phyloP scores from a whole-genome alignment of 306 rosid species.

The Ziziphus jujuba region DNA sequence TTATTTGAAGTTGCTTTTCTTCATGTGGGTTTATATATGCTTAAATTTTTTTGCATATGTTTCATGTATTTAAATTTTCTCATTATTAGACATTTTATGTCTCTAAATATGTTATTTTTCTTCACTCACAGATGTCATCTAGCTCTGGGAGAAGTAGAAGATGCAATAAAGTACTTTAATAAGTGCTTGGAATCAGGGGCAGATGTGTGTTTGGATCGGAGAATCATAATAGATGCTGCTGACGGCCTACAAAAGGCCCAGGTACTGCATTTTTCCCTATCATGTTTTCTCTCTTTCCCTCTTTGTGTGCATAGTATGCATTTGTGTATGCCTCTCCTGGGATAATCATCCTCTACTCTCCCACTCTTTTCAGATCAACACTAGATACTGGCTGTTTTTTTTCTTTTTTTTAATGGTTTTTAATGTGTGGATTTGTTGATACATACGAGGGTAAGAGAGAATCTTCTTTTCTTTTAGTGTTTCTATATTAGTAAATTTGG shows the following conservation, averaged over 20 bases:
- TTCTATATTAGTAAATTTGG: constrained; percentile 16
- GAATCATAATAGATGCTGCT: constrained; percentile 76
- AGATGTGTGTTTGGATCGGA: constrained; percentile 83
- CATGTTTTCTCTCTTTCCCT: constrained; percentile 2
- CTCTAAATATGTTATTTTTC: constrained; percentile 20
- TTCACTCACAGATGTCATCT: constrained; percentile 67
- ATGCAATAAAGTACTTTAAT: constrained; percentile 51
- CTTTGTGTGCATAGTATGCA: too few relatives aligned
- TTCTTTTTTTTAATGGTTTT: neutral
- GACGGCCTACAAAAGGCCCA: constrained; percentile 80
- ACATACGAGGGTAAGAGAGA: neutral
- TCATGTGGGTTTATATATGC: neutral
- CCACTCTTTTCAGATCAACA: too few relatives aligned
- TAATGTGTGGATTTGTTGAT: neutral
- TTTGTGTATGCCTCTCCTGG: too few relatives aligned
- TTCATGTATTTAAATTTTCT: neutral
- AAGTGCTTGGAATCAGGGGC: constrained; percentile 60
- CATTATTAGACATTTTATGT: neutral
- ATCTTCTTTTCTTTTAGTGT: neutral
- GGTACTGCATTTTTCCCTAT: constrained; percentile 52
- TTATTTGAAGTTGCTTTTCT: neutral
- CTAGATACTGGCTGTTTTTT: neutral
- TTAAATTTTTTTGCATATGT: neutral
- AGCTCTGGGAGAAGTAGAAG: constrained; percentile 77
- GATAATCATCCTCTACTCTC: too few relatives aligned